A percentile compares a stretch with the other conserved stretches of the same genome.
phyloP scores from a whole-genome alignment of 129 eudicot genomes.

The Pseudognaphalium luteoalbum region DNA sequence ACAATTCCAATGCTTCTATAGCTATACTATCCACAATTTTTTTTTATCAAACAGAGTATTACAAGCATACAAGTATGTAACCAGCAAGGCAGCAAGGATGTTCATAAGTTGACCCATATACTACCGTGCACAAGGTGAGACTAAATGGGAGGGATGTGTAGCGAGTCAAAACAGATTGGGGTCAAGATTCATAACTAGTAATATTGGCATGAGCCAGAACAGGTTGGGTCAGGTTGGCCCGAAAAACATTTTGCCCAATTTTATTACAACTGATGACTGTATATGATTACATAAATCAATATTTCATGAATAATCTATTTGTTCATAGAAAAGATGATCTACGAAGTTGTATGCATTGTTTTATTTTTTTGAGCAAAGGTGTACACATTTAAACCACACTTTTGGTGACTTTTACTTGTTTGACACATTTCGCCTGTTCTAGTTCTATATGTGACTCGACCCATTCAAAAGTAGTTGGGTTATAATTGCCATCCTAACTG shows the following conservation, averaged over 20 bases:
- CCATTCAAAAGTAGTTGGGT: not conserved
- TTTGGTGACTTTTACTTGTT: not conserved
- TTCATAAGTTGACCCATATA: not conserved
- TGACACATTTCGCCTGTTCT: not conserved
- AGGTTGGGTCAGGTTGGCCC: no score
- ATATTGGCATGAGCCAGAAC: not conserved
- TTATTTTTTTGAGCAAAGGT: no score
- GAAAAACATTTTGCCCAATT: no score
- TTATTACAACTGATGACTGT: no score
- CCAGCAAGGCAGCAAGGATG: not conserved
- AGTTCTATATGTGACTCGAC: not conserved
- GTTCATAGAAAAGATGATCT: no score
- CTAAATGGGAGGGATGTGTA: not conserved
- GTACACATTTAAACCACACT: no score
- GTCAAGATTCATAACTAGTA: not conserved
- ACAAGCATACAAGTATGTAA: not conserved
- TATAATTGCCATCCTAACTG: not conserved
- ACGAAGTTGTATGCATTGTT: no score
- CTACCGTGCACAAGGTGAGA: not conserved
- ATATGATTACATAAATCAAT: no score
- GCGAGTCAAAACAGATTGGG: not conserved
- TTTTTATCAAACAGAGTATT: not conserved
- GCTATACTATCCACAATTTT: not conserved
- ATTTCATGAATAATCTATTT: no score
- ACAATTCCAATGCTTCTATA: constrained; percentile 10